Evolutionary conservation across 1,284 basidiomycete species (phyloP).

Genomic region (Grifola frondosa): DNA sequence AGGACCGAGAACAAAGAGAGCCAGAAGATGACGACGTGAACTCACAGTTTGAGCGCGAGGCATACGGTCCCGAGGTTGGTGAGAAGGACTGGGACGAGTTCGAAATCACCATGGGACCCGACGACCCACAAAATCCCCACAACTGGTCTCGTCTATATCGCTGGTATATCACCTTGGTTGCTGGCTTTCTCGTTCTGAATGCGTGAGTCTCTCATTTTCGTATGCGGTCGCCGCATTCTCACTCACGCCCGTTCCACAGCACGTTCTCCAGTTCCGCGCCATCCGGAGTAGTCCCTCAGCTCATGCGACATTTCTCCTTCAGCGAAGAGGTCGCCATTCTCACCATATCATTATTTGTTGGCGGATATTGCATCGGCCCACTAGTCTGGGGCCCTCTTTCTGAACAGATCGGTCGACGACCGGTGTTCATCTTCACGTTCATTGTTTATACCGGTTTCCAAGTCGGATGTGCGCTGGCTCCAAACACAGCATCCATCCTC

Average conservation of each 20-base stretch:
- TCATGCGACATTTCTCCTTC: slow-evolving; percentile 55
- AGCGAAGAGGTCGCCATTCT: slow-evolving; percentile 46
- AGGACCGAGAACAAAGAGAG: slow-evolving; percentile 2
- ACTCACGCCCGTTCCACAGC: slow-evolving; percentile 28
- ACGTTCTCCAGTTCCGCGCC: slow-evolving; percentile 66
- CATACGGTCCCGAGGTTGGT: slow-evolving; percentile 25
- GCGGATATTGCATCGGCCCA: slow-evolving; percentile 52
- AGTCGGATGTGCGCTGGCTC: slow-evolving; percentile 31
- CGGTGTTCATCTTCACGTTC: slow-evolving; percentile 58
- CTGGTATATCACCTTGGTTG: slow-evolving; percentile 65
- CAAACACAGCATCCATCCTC: slow-evolving; percentile 31
- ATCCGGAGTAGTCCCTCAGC: slow-evolving; percentile 43
- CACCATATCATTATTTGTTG: slow-evolving; percentile 43
- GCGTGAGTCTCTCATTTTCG: slow-evolving; percentile 41
- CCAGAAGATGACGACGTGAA: slow-evolving; percentile 30
- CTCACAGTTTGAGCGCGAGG: slow-evolving; percentile 26
- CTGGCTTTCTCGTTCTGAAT: slow-evolving; percentile 66
- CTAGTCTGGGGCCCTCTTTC: slow-evolving; percentile 63
- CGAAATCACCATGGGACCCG: slow-evolving; percentile 37
- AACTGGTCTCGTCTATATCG: slow-evolving; percentile 57
- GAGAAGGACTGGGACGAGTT: slow-evolving; percentile 36
- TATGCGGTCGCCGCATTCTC: not conserved
- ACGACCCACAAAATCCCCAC: slow-evolving; percentile 48
- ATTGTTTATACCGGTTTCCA: slow-evolving; percentile 30
- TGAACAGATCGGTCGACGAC: slow-evolving; percentile 61